Evolutionary conservation across 2,329 filamentous ascomycete genomes (phyloP), one percentile per base, ranked within the genome.

Genomic region (Aureobasidium namibiae): DNA sequence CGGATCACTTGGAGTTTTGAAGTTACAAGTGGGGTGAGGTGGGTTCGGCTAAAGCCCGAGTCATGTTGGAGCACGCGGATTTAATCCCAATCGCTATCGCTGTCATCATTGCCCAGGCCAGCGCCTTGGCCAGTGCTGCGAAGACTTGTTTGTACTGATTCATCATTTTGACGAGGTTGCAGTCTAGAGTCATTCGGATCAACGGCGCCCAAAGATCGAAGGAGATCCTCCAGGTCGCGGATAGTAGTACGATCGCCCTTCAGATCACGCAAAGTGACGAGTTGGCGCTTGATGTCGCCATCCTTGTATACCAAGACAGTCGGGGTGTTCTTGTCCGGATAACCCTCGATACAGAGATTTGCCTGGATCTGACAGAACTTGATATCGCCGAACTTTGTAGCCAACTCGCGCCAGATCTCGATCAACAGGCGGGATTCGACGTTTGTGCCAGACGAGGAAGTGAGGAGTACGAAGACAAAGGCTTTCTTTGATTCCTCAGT

Each of bases 331-430:
- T 83, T 82, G 68, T 97, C 94, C 1, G 94, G 94, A 73, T 99
- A 99, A 41, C 90, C 90, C 72, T 97, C 94, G 66, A 99, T 96
- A 60, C 94, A 96, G 76, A 96, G 84, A 69, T 90, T 86, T 7
- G 87, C 94, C 66, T 87, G 83, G 66, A 99, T 97, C 76, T 97
- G 90, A 72, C 92, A 97, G 74, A 99, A 99, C 75, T 99, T 99
- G 72, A 99, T 79, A 64, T 99, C 92, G 21, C 91, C 90, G 69
- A 91, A 99, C 68, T 92, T 90, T 61, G 75, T 76, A 0, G 94
- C 92, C 41, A 94, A 81, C 68, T 91, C 85, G 36, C 87, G 81
- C 92, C 92, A 99, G 21, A 96, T 78, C 69, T 95, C 88, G 0
- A 86, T 85, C 66, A 97, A 75, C 3, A 96, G 79, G 61, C 88